Conservation (phyloP, 2,329 filamentous ascomycete genomes). For the Paramyrothecium roridum region DNA sequence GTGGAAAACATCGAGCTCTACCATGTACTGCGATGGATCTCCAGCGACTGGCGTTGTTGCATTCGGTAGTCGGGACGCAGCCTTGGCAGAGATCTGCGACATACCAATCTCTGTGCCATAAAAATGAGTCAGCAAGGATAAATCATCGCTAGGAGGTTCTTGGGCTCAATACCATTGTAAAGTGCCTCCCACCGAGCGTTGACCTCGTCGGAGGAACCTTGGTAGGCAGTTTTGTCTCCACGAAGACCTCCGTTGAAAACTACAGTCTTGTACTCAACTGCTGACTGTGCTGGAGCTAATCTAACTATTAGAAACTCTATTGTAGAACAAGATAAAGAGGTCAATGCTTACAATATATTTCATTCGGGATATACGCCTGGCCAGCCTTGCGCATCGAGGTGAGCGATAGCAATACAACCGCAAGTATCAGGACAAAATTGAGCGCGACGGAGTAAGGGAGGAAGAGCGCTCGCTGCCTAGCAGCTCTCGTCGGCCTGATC, state of each 20-base stretch:
- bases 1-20: constrained; percentile 56
- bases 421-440: too few species aligned
- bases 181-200: constrained; percentile 54
- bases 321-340: neutral
- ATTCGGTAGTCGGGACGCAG: constrained; percentile 49
- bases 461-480: too few species aligned
- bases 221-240: constrained; percentile 44
- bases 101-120: constrained; percentile 41
- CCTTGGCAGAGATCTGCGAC: constrained; percentile 52
- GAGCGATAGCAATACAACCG: too few species aligned
- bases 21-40: constrained; percentile 50
- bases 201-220: constrained; percentile 51
- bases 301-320: neutral
- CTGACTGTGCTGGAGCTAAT: constrained; percentile 41
- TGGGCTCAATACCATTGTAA: constrained; percentile 22
- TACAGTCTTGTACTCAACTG: constrained; percentile 45
- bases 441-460: too few species aligned
- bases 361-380: neutral
- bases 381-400: too few species aligned
- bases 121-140: neutral
- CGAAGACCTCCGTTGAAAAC: constrained; percentile 44
- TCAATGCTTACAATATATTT: neutral
- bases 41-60: constrained; percentile 51
- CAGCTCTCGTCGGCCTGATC: too few species aligned
- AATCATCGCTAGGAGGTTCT: neutral